A percentile compares a stretch with the other conserved stretches of the same genome.
These are phyloP conservation scores for Tetraselmis striata DNA, from an alignment of 139 green algal genomes.

Conservation along the genomic window DNA sequence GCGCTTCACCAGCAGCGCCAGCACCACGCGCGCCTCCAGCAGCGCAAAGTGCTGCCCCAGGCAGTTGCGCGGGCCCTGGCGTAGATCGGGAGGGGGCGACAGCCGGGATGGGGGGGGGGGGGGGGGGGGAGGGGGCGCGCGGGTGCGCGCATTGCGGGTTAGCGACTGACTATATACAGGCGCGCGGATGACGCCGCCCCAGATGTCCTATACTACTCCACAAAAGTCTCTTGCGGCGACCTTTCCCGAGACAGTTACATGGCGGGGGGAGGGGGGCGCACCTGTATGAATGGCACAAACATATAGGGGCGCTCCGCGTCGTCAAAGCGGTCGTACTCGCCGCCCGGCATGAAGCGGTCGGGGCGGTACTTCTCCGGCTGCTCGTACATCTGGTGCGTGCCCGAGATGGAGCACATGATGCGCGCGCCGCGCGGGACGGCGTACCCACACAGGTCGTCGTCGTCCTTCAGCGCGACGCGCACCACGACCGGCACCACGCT, in stretches of 20 bases:
- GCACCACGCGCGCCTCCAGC: conserved; percentile 80
- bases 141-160: too few species aligned
- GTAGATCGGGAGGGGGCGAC: neutral
- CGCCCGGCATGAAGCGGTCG: conserved; percentile 77
- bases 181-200: too few species aligned
- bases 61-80: conserved; percentile 79
- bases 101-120: too few species aligned
- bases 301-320: conserved; percentile 70
- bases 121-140: too few species aligned
- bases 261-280: neutral
- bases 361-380: conserved; percentile 66
- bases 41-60: conserved; percentile 72
- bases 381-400: conserved; percentile 77
- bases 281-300: conserved; percentile 10
- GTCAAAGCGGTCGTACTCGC: conserved; percentile 78
- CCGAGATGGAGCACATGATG: conserved; percentile 32
- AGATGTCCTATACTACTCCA: too few species aligned
- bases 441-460: conserved; percentile 64
- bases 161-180: too few species aligned
- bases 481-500: conserved; percentile 89
- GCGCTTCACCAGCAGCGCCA: conserved; percentile 61
- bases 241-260: too few species aligned
- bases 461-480: conserved; percentile 36
- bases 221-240: too few species aligned
- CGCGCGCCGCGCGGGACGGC: conserved; percentile 19